Evolutionary conservation across 306 rosid species (phyloP), one percentile per base, ranked within the genome.

Genomic region (Begonia fuchsioides): DNA sequence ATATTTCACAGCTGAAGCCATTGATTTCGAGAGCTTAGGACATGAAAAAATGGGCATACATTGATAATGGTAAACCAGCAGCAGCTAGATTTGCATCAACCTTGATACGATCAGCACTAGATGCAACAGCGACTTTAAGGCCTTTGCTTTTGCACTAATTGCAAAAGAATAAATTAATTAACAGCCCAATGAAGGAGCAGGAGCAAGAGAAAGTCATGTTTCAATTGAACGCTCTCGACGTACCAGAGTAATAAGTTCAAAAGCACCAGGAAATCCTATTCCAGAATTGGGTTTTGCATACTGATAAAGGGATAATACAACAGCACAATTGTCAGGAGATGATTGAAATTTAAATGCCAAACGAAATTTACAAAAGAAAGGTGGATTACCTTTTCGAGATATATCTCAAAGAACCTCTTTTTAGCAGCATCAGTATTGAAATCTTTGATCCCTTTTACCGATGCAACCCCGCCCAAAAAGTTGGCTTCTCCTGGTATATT

Each of bases 61-160:
- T 49, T 54, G 97, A 81, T 67, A 75, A 16, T 38, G 97, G 93
- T 62, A 90, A 67, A 54, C 79, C 83, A 17, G 95, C 92, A 17
- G 97, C 95, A 56, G 87, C 82, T 57, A 90, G 73, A 79, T 90
- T 90, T 56, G 92, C 97, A 64, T 84, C 88, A 65, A 90, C 94
- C 87, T 90, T 90, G 73, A 90, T 75, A 26, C 83, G 86, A 73
- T 90, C 97, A 72, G 95, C 97, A 57, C 97, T 90, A 43, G 97
- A 90, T 32, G 97, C 97, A 68, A 90, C 97, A 66, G 94, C 95
- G 65, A 90, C 97, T 75, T 90, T 90, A 63, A 90, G 93, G 58
- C 94, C 97, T 70, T 81, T 71, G 66, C 64, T 75, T 69, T 74
- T 90, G 61, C 97, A 90, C 97, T 90, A 77, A 50, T 57, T 12